Evolutionary conservation across 2,329 filamentous ascomycete genomes (phyloP).

Genomic region (Talaromyces sp.): DNA sequence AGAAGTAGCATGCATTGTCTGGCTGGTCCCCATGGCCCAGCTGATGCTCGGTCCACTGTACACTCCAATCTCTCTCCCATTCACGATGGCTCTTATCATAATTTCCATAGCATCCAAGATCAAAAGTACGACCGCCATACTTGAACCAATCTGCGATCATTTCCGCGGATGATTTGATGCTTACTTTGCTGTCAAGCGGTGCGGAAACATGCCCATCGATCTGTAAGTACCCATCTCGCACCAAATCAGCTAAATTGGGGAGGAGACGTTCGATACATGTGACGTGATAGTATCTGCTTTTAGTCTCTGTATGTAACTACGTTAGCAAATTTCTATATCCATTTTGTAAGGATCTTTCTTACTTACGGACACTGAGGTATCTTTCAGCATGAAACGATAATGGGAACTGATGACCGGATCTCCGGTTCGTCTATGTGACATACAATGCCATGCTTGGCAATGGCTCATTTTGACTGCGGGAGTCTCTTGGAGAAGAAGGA

Average conservation of each 20-base stretch:
- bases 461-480: not conserved
- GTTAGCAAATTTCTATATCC: constrained; percentile 3
- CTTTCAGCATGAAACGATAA: not conserved
- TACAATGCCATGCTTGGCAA: constrained; percentile 1
- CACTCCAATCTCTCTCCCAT: not conserved
- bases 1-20: not conserved
- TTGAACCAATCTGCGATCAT: not conserved
- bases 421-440: not conserved
- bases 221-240: not conserved
- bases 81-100: not conserved
- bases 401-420: not conserved
- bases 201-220: not conserved
- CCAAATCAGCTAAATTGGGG: not conserved
- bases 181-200: not conserved
- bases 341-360: not conserved
- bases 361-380: not conserved
- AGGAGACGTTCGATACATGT: constrained; percentile 2
- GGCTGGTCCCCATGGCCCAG: not conserved
- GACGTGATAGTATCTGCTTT: constrained; percentile 2
- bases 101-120: not conserved
- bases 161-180: not conserved
- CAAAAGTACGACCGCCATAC: not conserved
- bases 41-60: not conserved
- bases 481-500: constrained; percentile 6
- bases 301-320: not conserved